These are phyloP conservation scores for Cladosporium sp. DNA, from an alignment of 2,329 filamentous ascomycete genomes.

Conservation along the genomic window DNA sequence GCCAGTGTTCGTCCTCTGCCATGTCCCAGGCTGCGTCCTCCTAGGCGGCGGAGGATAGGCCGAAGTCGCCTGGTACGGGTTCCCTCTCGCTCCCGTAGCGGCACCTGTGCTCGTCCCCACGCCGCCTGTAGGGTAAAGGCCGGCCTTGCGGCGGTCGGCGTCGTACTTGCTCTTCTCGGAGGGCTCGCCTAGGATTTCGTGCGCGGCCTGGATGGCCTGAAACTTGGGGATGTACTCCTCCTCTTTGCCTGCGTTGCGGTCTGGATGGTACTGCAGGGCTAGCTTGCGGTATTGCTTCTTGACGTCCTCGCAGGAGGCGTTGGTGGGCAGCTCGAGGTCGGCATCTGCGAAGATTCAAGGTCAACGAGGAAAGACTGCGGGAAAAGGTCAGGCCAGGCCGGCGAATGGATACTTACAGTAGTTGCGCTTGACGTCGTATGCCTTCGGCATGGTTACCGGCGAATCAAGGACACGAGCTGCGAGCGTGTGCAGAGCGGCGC, in stretches of 20 bases:
- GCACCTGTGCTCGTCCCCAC: slow-evolving; percentile 6
- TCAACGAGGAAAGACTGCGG: not conserved
- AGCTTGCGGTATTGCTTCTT: slow-evolving; percentile 83
- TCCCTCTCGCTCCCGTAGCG: slow-evolving; percentile 25
- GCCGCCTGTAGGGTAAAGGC: slow-evolving; percentile 26
- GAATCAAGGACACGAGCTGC: slow-evolving; percentile 2
- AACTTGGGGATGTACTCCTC: slow-evolving; percentile 74
- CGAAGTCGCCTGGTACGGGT: slow-evolving; percentile 35
- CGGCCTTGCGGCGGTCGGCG: slow-evolving; percentile 50
- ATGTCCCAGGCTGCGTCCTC: slow-evolving; percentile 35
- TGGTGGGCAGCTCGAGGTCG: slow-evolving; percentile 65
- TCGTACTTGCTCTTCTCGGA: slow-evolving; percentile 57
- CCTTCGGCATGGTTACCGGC: slow-evolving; percentile 56
- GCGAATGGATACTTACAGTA: slow-evolving; percentile 47
- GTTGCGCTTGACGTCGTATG: slow-evolving; percentile 46
- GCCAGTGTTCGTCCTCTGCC: slow-evolving; percentile 29
- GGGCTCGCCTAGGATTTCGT: slow-evolving; percentile 65
- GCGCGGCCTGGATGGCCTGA: slow-evolving; percentile 77
- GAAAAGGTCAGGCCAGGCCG: not conserved
- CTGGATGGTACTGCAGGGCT: slow-evolving; percentile 79
- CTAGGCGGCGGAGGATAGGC: slow-evolving; percentile 40
- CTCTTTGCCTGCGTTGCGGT: slow-evolving; percentile 80
- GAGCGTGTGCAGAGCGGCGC: slow-evolving; percentile 1
- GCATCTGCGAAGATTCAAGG: slow-evolving; percentile 43
- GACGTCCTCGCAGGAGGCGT: slow-evolving; percentile 66